Conservation (phyloP, 257 asterid species). For the Verbascum thapsus region DNA sequence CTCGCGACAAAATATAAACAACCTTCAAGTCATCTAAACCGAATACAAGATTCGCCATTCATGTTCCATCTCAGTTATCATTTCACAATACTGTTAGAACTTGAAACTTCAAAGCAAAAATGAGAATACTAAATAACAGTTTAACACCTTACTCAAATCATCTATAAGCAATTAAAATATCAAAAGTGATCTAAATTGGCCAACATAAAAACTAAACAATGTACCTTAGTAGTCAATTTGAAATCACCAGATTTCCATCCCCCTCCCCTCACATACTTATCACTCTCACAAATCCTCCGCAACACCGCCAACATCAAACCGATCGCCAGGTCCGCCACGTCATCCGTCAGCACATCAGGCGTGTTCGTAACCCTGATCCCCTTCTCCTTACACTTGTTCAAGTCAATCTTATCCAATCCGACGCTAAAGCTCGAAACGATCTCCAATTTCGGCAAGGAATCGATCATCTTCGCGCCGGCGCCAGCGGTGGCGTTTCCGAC, state of each 20-base stretch:
- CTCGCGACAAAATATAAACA: slow-evolving; percentile 3
- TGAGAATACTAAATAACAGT: no score
- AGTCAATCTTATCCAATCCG: slow-evolving; percentile 81
- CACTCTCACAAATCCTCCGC: slow-evolving; percentile 67
- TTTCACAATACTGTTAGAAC: no score
- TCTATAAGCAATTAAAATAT: neutral
- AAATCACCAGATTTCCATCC: slow-evolving; percentile 64
- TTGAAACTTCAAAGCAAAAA: no score
- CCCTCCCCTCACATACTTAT: slow-evolving; percentile 67
- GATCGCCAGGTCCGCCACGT: slow-evolving; percentile 88
- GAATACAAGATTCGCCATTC: neutral
- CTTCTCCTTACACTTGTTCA: slow-evolving; percentile 67
- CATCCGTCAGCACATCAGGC: slow-evolving; percentile 89
- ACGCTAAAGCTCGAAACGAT: slow-evolving; percentile 75
- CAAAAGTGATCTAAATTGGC: neutral
- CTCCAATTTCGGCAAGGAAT: slow-evolving; percentile 69
- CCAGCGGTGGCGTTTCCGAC: slow-evolving; percentile 60
- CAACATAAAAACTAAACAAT: neutral
- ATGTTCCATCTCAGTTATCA: neutral
- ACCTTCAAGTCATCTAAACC: neutral
- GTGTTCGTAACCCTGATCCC: slow-evolving; percentile 88
- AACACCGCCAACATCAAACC: slow-evolving; percentile 70
- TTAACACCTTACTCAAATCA: no score
- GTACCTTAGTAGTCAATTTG: slow-evolving; percentile 70
- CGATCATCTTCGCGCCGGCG: slow-evolving; percentile 56